Evolutionary conservation across 2,329 filamentous ascomycete genomes (phyloP), one percentile per base, ranked within the genome.

Genomic region (Penicillium corylophilum): DNA sequence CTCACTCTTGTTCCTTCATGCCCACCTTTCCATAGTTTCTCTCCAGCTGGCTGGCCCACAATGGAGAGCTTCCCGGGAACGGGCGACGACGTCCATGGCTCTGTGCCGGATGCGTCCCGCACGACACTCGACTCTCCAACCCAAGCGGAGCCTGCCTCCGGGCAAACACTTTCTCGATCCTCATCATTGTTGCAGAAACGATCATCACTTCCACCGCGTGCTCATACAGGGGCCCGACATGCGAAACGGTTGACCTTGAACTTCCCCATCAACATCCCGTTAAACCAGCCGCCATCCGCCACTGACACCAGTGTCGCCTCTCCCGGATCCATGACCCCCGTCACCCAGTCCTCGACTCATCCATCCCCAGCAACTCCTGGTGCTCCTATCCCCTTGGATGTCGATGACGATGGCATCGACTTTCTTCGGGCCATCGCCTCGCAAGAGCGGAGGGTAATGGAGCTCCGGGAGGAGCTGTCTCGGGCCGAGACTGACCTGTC

Each of bases 371-470:
- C 62, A 12, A 66, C 65, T 31, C 56, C 66, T 12, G 42, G 63
- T 20, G 62, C 62, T 15, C 62, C 62, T 9, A 53, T 64, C 45
- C 56, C 64, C 12, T 63, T 68, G 40, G 67, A 71, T 44, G 63
- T 66, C 13, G 53, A 64, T 16, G 72, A 76, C 33, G 83, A 86
- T 55, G 77, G 83, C 46, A 82, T 80, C 64, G 79, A 86, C 45
- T 89, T 96, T 64, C 85, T 99, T 59, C 92, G 90, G 55, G 88
- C 92, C 51, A 88, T 99, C 64, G 94, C 94, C 40, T 86, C 90
- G 13, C 92, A 97, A 74, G 94, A 99, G 75, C 82, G 94, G 51
- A 86, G 85, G 60, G 93, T 99, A 1, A 76, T 99, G 51, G 94
- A 97, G 73, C 77, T 99, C 46, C 88, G 86, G 53, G 94, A 99